Base-by-base conservation (phyloP, 805 yeast genomes). In the Barnettozyma siamensis region DNA sequence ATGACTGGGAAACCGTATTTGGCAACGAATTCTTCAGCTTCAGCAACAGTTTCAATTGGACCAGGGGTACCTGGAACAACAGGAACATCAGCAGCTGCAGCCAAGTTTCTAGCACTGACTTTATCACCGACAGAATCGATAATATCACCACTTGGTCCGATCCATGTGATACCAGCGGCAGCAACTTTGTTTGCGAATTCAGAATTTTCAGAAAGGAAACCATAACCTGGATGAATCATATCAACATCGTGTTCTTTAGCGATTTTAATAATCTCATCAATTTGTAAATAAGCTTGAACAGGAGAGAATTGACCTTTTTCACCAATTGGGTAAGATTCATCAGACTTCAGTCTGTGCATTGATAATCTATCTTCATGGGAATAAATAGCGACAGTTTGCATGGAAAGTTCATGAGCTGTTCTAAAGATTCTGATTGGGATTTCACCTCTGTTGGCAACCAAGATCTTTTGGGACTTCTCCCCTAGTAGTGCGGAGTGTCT, bases 1-100 rank as follows among this genome's bases (percentile, higher is more conserved):
- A 91, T 91, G 37, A 93, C 98, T 8, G 99, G 99, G 68, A 64
- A 89, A 26, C 99, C 99, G 64, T 91, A 75, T 66, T 88, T 59
- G 34, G 68, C 76, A 29, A 89, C 97, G 59, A 91, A 91, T 8
- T 63, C 80, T 49, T 67, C 56, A 27, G 98, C 98, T 57, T 91
- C 88, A 43, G 73, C 81, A 19, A 81, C 81, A 21, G 74, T 57
- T 44, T 81, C 89, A 60, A 93, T 88, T 48, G 99, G 98, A 31
- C 98, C 99, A 7, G 94, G 95, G 12, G 98, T 89, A 60, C 99
- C 99, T 7, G 99, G 99, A 20, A 91, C 97, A 30, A 82, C 83
- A 12, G 99, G 98, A 16, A 91, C 99, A 43, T 78, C 63, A 56
- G 87, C 87, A 50, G 72, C 71, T 37, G 73, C 75, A 40, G 99